Base-by-base conservation (phyloP, 257 asterid species). In the Anisodus tanguticus region DNA sequence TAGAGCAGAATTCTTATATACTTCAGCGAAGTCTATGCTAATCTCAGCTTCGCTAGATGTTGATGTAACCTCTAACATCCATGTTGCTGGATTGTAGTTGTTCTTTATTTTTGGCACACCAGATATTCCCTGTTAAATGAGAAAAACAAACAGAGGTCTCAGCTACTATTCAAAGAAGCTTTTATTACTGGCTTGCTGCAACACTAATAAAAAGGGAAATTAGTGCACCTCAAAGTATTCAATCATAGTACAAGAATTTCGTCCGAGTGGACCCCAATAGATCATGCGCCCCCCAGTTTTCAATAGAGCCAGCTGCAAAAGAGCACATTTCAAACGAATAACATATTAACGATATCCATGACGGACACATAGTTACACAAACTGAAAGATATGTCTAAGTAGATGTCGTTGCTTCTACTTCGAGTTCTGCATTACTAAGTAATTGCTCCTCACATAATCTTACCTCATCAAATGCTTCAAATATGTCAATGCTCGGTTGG, bases 21-120 rank as follows among this genome's bases (percentile, higher is more conserved):
- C 90, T 64, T 90, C 87, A 10, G 94, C 89, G 39, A 93, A 93
- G 86, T 93, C 91, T 19, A 93, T 68, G 58, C 89, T 90, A 67
- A 87, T 91, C 67, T 88, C 92, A 62, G 90, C 88, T 87, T 93
- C 97, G 35, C 92, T 79, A 86, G 95, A 93, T 51, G 88, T 82
- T 2, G 93, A 92, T 60, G 91, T 91, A 62, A 92, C 85, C 85
- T 92, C 94, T 87, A 92, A 60, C 92, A 92, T 90, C 95, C 95
- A 92, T 63, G 95, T 91, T 16, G 94, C 94, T 19, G 95, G 95
- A 76, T 92, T 92, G 81, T 91, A 87, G 59, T 91, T 89, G 54
- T 88, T 89, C 81, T 51, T 83, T 41, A 92, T 88, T 66, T 79
- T 88, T 54, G 92, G 90, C 64, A 92, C 94, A 31, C 94, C 90